Conservation (phyloP, 73 alveolate genomes). For the Durusdinium trenchii region DNA sequence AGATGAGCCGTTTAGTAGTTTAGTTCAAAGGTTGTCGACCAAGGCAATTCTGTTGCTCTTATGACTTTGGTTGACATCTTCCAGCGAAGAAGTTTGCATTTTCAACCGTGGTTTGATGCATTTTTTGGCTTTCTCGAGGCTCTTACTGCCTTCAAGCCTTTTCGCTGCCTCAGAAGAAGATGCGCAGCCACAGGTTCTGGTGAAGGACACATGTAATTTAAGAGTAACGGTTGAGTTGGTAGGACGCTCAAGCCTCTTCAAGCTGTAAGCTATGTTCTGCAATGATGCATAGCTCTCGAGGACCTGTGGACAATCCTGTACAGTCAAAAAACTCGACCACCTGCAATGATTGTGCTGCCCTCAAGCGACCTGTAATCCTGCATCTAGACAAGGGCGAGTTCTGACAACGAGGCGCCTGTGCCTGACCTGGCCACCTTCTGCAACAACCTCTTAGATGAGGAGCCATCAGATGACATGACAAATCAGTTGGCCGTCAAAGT, state of each 20-base stretch:
- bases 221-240: neutral
- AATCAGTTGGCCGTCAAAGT: neutral
- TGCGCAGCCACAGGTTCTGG: slow-evolving; percentile 67
- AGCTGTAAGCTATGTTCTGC: neutral
- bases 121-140: slow-evolving; percentile 19
- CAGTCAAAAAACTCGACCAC: slow-evolving; percentile 78
- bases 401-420: neutral
- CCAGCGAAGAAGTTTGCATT: neutral
- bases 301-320: slow-evolving; percentile 76
- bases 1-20: no score
- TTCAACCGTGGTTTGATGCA: no score
- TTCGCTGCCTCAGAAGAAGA: slow-evolving; percentile 49
- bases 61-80: neutral
- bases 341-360: slow-evolving; percentile 9
- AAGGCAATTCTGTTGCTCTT: neutral
- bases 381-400: neutral
- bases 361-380: neutral
- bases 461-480: neutral
- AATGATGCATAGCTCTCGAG: slow-evolving; percentile 5
- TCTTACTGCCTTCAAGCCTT: slow-evolving; percentile 30
- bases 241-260: neutral
- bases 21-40: no score
- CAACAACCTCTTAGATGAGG: slow-evolving; percentile 70
- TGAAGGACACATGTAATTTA: slow-evolving; percentile 44
- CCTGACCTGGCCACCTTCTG: slow-evolving; percentile 88